phyloP scores from a whole-genome alignment of 257 asterid species.

The Jaltomata sinuosa region DNA sequence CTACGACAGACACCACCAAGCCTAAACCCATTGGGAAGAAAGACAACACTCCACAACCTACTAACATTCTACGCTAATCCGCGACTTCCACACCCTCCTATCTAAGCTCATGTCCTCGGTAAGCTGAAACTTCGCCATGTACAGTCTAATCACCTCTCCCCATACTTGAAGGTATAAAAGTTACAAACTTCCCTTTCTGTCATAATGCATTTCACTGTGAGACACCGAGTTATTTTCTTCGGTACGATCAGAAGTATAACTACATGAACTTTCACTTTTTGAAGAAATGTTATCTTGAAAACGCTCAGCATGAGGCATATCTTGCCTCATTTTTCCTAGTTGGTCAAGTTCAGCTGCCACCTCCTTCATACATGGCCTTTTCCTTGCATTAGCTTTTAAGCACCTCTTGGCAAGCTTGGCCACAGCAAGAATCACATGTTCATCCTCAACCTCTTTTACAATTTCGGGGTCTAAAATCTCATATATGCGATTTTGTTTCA shows the following conservation, averaged over 20 bases:
- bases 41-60: too few species aligned
- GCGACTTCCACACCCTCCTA: too few species aligned
- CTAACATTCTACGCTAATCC: too few species aligned
- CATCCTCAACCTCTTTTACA: constrained; percentile 4
- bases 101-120: too few species aligned
- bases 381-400: constrained; percentile 9
- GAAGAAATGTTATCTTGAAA: not conserved
- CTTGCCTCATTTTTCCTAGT: constrained; percentile 4
- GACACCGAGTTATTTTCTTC: not conserved
- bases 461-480: constrained; percentile 12
- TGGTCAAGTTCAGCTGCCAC: constrained; percentile 24
- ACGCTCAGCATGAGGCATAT: not conserved
- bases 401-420: constrained; percentile 7
- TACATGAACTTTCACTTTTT: not conserved
- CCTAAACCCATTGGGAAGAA: too few species aligned
- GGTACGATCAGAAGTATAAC: not conserved
- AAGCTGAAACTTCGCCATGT: too few species aligned
- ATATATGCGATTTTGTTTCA: constrained; percentile 8
- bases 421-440: constrained; percentile 10
- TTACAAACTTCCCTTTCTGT: not conserved
- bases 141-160: too few species aligned
- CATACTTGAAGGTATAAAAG: not conserved
- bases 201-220: not conserved
- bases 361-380: constrained; percentile 27
- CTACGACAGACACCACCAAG: too few species aligned